These are phyloP conservation scores for Syncephalastrum monosporum DNA, from an alignment of 371 early-diverging fungal genomes.

Conservation along the genomic window DNA sequence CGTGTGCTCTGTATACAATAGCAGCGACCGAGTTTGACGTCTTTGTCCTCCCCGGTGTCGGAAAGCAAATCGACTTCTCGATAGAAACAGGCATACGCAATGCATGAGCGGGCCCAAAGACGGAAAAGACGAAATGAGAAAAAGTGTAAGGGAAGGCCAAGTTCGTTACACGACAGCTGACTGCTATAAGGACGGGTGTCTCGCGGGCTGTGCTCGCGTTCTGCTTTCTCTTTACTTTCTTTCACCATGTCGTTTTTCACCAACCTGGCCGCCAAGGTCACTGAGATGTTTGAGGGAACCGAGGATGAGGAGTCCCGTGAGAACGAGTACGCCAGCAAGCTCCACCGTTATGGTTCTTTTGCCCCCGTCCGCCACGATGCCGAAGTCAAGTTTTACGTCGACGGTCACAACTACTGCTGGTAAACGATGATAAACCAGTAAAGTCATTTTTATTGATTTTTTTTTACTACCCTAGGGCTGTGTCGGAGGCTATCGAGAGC, in stretches of 20 bases:
- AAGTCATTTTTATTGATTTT: neutral
- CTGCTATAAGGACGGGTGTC: no score
- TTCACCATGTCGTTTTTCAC: conserved; percentile 30
- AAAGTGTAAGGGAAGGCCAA: no score
- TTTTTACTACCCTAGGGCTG: conserved; percentile 37
- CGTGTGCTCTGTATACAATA: no score
- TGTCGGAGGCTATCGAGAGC: conserved; percentile 75
- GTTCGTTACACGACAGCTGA: no score
- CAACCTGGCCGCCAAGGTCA: conserved; percentile 26
- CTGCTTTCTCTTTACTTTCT: no score
- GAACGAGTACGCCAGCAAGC: conserved; percentile 25
- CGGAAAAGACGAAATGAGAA: no score
- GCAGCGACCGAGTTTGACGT: no score
- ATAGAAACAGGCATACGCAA: no score
- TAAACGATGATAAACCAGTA: neutral
- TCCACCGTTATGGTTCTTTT: conserved; percentile 80
- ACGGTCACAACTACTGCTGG: conserved; percentile 84
- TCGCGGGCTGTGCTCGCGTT: no score
- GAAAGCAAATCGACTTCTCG: no score
- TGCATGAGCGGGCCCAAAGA: no score
- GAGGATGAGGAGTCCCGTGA: conserved; percentile 32
- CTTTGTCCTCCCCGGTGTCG: no score
- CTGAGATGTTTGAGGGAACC: conserved; percentile 24
- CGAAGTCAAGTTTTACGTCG: conserved; percentile 74
- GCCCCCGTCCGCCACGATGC: conserved; percentile 74